Base-by-base conservation (phyloP, 805 yeast genomes). In the Wickerhamomyces silvicola region DNA sequence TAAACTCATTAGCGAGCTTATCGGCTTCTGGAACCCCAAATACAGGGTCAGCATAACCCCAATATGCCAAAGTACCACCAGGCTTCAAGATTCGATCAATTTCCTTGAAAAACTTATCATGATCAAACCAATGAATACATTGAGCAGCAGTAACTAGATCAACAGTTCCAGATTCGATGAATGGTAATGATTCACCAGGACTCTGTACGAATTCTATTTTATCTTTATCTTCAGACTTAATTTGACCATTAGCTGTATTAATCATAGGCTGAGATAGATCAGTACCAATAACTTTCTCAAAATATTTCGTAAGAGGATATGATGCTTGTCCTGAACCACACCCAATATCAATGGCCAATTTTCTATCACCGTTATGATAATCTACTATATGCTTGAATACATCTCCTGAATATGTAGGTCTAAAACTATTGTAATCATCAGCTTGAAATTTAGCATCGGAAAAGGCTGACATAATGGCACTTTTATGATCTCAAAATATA, bases 111-210 rank as follows among this genome's bases (percentile, higher is more conserved):
- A 78, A 79, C 18, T 43, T 42, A 0, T 61, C 59, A 37, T 72
- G 78, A 35, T 79, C 67, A 36, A 84, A 71, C 95, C 95, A 87
- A 56, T 87, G 96, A n/a, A 71, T 75, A 37, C 87, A 81, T 51
- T 87, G 87, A 0, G 88, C 94, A n/a, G 79, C 82, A 3, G 86
- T 70, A 10, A 85, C 62, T 45, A 85, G 38, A 50, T 81, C 94
- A 7, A 76, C 71, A 0, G 72, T 30, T 46, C 43, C 32, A 60
- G 49, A 52, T 57, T 64, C 22, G 22, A 35, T 19, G 48, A 44
- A 57, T 48, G 50, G 17, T 27, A 39, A 10, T 20, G 46, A 16
- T 39, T 46, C 42, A 44, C 54, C 58, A 4, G 52, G 45, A 10
- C 49, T 38, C 24, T 45, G 48, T 2, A 21, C 37, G 15, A 45